A percentile compares a stretch with the other conserved stretches of the same genome.
Conservation (phyloP, 306 rosid species). For the Vigna angularis region DNA sequence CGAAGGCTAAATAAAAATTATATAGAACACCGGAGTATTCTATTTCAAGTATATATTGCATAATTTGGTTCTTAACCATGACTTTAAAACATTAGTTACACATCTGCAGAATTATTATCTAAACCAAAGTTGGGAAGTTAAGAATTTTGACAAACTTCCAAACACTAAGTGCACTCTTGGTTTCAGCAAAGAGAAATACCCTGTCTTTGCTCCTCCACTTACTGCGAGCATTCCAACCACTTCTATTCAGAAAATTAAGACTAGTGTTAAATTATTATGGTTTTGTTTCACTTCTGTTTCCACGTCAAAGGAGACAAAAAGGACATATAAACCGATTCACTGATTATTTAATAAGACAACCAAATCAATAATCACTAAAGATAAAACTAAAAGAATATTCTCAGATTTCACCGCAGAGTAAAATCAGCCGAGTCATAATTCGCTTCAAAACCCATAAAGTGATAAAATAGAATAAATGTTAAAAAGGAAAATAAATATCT, state of each 20-base stretch:
- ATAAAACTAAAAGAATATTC: background rate
- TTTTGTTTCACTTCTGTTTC: background rate
- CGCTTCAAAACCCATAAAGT: background rate
- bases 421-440: background rate
- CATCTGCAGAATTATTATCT: background rate
- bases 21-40: background rate
- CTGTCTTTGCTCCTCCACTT: background rate
- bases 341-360: background rate
- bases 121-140: background rate
- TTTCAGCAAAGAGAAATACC: background rate
- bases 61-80: background rate
- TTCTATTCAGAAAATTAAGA: background rate
- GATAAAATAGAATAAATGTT: background rate
- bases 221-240: background rate
- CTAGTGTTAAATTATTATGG: background rate
- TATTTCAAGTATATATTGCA: background rate
- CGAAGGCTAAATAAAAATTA: constrained; percentile 28
- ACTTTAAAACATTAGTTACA: background rate
- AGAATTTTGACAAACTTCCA: background rate
- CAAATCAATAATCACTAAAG: background rate
- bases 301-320: background rate
- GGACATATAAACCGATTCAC: background rate
- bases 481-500: background rate
- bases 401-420: background rate
- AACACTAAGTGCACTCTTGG: background rate